phyloP scores from a whole-genome alignment of 768 basidiomycete genomes.

The Agrocybe praecox region DNA sequence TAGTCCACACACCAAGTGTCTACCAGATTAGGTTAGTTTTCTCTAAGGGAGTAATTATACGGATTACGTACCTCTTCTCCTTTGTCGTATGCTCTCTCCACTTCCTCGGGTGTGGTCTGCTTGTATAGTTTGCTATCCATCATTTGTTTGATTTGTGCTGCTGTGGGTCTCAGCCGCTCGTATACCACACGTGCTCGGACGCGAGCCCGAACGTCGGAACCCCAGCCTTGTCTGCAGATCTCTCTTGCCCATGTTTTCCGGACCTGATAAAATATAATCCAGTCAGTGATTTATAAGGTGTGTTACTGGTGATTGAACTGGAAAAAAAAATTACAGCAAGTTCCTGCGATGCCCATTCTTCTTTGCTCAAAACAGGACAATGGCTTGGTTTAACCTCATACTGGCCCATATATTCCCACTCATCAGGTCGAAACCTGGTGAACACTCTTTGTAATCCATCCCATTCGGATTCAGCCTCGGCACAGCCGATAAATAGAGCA shows the following conservation, averaged over 20 bases:
- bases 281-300: no score
- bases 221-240: slow-evolving; percentile 31
- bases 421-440: slow-evolving; percentile 17
- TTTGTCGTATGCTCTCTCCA: slow-evolving; percentile 24
- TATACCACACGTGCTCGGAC: slow-evolving; percentile 26
- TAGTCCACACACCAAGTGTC: slow-evolving; percentile 18
- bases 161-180: slow-evolving; percentile 23
- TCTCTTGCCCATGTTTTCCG: slow-evolving; percentile 28
- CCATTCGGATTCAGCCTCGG: not conserved
- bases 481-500: slow-evolving; percentile 29
- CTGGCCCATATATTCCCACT: slow-evolving; percentile 33
- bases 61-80: slow-evolving; percentile 34
- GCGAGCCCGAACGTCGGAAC: slow-evolving; percentile 21
- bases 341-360: slow-evolving; percentile 27
- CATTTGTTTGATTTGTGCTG: slow-evolving; percentile 21
- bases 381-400: slow-evolving; percentile 24
- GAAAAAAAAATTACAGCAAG: slow-evolving; percentile 1
- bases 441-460: slow-evolving; percentile 11
- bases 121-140: slow-evolving; percentile 4
- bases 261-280: slow-evolving; percentile 18
- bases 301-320: no score
- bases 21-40: not conserved
- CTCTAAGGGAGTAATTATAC: not conserved
- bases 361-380: slow-evolving; percentile 17
- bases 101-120: slow-evolving; percentile 23